phyloP scores from a whole-genome alignment of 805 yeast species.

The Candida ficus region DNA sequence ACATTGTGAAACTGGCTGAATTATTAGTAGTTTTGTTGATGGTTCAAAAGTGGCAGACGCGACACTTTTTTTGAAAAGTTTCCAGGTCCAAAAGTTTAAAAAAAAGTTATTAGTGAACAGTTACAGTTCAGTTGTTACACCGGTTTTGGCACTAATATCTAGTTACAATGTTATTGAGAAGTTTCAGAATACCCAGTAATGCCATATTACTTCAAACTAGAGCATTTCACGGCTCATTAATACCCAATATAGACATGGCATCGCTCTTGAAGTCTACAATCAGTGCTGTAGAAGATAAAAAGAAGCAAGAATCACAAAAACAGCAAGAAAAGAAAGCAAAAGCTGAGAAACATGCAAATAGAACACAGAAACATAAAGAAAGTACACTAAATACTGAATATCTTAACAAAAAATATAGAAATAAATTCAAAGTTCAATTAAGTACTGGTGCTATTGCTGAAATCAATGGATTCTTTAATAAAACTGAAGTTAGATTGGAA shows the following conservation, averaged over 20 bases:
- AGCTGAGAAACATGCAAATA: background rate
- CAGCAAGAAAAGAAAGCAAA: background rate
- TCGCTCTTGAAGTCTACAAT: constrained; percentile 3
- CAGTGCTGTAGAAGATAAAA: constrained; percentile 3
- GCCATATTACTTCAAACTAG: background rate
- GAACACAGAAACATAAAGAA: constrained; percentile 1
- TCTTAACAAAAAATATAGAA: constrained; percentile 17
- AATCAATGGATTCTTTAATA: constrained; percentile 40
- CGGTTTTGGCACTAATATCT: no score
- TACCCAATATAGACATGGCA: constrained; percentile 1
- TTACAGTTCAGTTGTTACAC: no score
- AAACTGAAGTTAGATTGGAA: constrained; percentile 42
- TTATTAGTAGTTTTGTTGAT: no score
- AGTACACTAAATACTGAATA: constrained; percentile 3
- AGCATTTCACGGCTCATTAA: background rate
- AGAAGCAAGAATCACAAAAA: constrained; percentile 1
- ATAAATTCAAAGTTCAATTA: constrained; percentile 15
- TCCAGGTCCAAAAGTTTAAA: no score
- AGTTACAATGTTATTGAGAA: no score
- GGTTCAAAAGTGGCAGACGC: background rate
- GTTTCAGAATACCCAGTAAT: no score
- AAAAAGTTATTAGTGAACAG: no score
- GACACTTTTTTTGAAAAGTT: no score
- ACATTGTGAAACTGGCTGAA: no score
- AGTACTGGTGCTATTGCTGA: constrained; percentile 19